These are phyloP conservation scores for Chlorella sp. DNA, from an alignment of 139 green algal genomes.

Conservation along the genomic window DNA sequence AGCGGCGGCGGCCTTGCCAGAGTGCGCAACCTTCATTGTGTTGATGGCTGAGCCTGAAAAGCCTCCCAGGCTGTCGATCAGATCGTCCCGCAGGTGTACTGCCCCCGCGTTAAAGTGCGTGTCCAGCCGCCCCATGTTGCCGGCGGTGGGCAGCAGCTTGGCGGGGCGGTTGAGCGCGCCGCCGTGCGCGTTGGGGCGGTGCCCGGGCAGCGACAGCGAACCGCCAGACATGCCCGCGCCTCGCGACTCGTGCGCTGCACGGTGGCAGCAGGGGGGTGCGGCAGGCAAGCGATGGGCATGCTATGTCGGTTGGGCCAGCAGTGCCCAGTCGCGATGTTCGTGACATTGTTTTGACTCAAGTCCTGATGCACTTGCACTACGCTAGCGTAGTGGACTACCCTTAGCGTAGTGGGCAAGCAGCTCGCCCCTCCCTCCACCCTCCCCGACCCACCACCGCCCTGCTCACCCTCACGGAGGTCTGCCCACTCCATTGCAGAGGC, in stretches of 20 bases:
- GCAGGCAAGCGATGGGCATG: background rate
- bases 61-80: conserved; percentile 59
- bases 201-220: background rate
- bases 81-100: conserved; percentile 53
- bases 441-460: background rate
- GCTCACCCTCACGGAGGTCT: conserved; percentile 73
- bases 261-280: background rate
- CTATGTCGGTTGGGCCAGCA: too few species aligned
- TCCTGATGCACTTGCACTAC: too few species aligned
- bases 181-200: conserved; percentile 45
- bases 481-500: conserved; percentile 75
- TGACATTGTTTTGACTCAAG: too few species aligned
- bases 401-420: too few species aligned
- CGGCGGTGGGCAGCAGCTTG: conserved; percentile 28
- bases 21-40: conserved; percentile 27
- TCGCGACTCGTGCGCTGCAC: conserved; percentile 27
- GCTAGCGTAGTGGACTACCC: too few species aligned
- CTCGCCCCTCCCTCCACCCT: background rate
- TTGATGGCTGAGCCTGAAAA: conserved; percentile 55
- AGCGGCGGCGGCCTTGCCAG: conserved; percentile 41
- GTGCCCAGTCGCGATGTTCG: too few species aligned
- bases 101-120: conserved; percentile 51
- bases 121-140: conserved; percentile 66
- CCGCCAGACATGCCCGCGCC: conserved; percentile 1
- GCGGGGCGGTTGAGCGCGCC: conserved; percentile 28